Evolutionary conservation across 2,329 filamentous ascomycete species (phyloP).

Genomic region (Trichoderma atroviride): DNA sequence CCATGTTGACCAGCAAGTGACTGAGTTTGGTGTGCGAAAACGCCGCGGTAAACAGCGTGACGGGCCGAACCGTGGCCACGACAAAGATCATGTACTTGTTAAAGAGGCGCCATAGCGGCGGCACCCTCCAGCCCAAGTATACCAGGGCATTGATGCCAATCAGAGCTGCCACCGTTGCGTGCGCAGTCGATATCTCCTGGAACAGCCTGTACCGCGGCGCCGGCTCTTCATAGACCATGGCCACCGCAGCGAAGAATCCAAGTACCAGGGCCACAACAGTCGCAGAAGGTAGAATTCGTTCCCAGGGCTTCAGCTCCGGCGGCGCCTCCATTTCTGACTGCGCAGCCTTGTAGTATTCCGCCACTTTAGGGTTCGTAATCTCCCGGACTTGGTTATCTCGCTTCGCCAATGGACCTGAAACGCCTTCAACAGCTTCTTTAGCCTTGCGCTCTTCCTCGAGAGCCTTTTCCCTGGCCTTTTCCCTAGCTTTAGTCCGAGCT

Average conservation of each 20-base stretch:
- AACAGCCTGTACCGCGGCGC: conserved; percentile 56
- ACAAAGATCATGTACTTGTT: conserved; percentile 70
- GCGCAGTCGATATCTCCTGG: conserved; percentile 62
- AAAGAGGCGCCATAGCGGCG: conserved; percentile 65
- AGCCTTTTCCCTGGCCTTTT: conserved; percentile 50
- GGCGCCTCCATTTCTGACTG: conserved; percentile 55
- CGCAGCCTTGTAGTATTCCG: conserved; percentile 48
- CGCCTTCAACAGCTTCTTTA: conserved; percentile 46
- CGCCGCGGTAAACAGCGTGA: conserved; percentile 63
- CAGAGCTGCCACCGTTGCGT: conserved; percentile 65
- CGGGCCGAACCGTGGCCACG: conserved; percentile 64
- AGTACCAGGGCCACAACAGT: conserved; percentile 51
- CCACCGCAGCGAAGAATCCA: conserved; percentile 47
- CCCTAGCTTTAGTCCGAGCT: conserved; percentile 53
- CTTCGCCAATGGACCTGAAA: conserved; percentile 48
- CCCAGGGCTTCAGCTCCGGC: conserved; percentile 53
- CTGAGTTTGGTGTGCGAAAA: conserved; percentile 68
- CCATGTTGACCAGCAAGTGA: conserved; percentile 68
- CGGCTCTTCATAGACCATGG: conserved; percentile 57
- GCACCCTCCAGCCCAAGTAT: conserved; percentile 63
- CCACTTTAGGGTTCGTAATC: conserved; percentile 44
- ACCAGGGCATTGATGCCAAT: conserved; percentile 62
- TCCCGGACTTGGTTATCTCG: conserved; percentile 42
- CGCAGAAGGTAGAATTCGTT: conserved; percentile 59
- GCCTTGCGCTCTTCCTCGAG: conserved; percentile 47